These are phyloP conservation scores for thale cress (Arabidopsis thaliana) DNA, from an alignment of 345 rosid species.

Conservation along the genomic window TAIR10.1 NC_003070.9:21099001-21099500, in stretches of 20 bases:
- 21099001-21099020: constrained; percentile 61
- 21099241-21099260: constrained; percentile 10
- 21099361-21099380: constrained; percentile 55
- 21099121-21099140: constrained; percentile 48
- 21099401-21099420: constrained; percentile 47
- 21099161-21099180: constrained; percentile 49
- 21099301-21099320: constrained; percentile 39
- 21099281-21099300: background rate
- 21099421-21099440: constrained; percentile 46
- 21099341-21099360: constrained; percentile 49
- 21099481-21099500: background rate
- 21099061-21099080: constrained; percentile 51
- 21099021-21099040: constrained; percentile 62
- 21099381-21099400: constrained; percentile 46
- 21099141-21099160: constrained; percentile 42
- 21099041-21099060: constrained; percentile 54
- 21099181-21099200: constrained; percentile 48
- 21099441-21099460: constrained; percentile 46
- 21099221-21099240: constrained; percentile 44
- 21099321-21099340: constrained; percentile 52
- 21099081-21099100: constrained; percentile 58
- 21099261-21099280: background rate
- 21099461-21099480: background rate
- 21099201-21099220: constrained; percentile 46
- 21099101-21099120: constrained; percentile 62